Evolutionary conservation across 164 flowering plant genomes (phyloP), one percentile per base, ranked within the genome.

Genomic region (Piper longum): DNA sequence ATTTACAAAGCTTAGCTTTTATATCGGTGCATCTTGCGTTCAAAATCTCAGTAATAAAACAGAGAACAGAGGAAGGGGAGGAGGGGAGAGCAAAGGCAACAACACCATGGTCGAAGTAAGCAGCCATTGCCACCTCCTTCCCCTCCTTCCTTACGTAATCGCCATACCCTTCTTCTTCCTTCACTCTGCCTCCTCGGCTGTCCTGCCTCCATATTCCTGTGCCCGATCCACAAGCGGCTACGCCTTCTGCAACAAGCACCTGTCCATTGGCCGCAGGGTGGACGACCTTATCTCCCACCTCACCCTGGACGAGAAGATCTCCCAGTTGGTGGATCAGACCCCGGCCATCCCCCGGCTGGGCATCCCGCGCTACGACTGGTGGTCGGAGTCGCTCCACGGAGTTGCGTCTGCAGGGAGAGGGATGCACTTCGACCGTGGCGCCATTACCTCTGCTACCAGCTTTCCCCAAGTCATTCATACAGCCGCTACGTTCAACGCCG

Each of bases 401-500:
- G 85, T 89, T 0, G 65, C 88, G 61, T 19, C 51, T 36, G 72
- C 40, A 0, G 85, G 87, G 16, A 64, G 1, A 14, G 91, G 96
- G 4, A 75, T 84, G 51, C 56, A 40, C 2, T 76, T 88, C 70
- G 67, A 26, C 36, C 36, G 73, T 26, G 89, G 91, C 0, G 61
- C 75, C 16, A 79, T 91, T 43, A 58, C 19, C 1, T 69, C 78
- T 42, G 96, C 95, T 57, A 88, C 95, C 5, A 85, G 89, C 76
- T 91, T 91, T 75, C 95, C 95, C 69, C 95, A 86, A 73, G 93
- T 91, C 74, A 86, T 91, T 51, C 87, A 84, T 67, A 78, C 91
- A 16, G 88, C 89, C 18, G 83, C 97, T 56, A 77, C 93, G 4
- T 91, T 91, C 69, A 86, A 91, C 69, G 26, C 74, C 18, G 64